Conservation (phyloP, 1,139 yeast genomes). For the Candida frijolesensis region DNA sequence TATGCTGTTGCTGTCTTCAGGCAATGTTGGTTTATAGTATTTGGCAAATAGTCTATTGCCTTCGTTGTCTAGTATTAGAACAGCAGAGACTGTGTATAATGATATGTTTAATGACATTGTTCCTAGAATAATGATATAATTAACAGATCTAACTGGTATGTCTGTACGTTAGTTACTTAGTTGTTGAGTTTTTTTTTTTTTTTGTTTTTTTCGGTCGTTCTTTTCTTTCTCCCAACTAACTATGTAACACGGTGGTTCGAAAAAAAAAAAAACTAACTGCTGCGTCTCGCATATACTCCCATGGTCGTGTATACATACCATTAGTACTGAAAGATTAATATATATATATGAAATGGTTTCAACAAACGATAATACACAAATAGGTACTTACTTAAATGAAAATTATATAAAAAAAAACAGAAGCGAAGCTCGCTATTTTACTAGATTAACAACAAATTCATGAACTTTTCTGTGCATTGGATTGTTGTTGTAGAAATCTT, state of each 20-base stretch:
- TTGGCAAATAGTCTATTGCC: conserved; percentile 84
- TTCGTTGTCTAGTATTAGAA: conserved; percentile 76
- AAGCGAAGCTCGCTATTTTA: conserved; percentile 9
- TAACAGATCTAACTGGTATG: too few relatives aligned
- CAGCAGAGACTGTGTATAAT: conserved; percentile 76
- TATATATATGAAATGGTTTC: background rate
- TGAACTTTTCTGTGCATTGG: conserved; percentile 40
- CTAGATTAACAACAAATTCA: conserved; percentile 26
- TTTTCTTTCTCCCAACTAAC: background rate
- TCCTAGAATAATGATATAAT: too few relatives aligned
- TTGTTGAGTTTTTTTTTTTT: background rate
- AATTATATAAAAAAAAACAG: background rate
- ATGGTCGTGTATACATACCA: too few relatives aligned
- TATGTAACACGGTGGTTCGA: conserved; percentile 2
- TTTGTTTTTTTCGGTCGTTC: background rate
- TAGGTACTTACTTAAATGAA: background rate
- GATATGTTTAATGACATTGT: conserved; percentile 61
- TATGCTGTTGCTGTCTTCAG: conserved; percentile 13
- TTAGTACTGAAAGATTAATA: too few relatives aligned
- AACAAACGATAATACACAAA: background rate
- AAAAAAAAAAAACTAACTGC: background rate
- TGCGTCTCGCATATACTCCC: too few relatives aligned
- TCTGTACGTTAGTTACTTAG: conserved; percentile 4
- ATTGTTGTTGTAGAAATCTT: conserved; percentile 34
- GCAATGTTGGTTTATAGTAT: conserved; percentile 60